Percentiles rank a stretch among this genome's conserved stretches.
Conservation (phyloP, 352 stramenopile genomes). For the Globisporangium abappressorium region DNA sequence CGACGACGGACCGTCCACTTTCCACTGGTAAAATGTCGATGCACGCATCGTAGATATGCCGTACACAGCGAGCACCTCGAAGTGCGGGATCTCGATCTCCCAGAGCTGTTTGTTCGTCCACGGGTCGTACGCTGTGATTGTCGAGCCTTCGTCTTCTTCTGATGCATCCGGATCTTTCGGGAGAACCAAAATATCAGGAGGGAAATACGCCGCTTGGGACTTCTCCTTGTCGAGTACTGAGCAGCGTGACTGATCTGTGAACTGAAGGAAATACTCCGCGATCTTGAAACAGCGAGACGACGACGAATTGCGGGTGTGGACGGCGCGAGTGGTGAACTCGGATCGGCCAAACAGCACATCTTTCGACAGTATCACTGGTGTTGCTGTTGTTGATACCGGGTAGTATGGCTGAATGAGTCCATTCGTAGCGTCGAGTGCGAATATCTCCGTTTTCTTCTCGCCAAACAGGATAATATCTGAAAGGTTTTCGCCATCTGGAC, state of each 20-base stretch:
- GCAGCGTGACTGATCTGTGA: constrained; percentile 54
- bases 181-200: constrained; percentile 56
- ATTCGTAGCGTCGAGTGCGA: constrained; percentile 60
- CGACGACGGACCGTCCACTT: constrained; percentile 64
- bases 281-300: constrained; percentile 73
- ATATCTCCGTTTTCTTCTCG: constrained; percentile 74
- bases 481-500: constrained; percentile 20
- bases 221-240: constrained; percentile 23
- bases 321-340: constrained; percentile 64
- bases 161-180: constrained; percentile 48
- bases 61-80: constrained; percentile 71
- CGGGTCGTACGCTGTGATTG: constrained; percentile 68
- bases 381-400: constrained; percentile 21
- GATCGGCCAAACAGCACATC: constrained; percentile 71
- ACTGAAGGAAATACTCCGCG: constrained; percentile 82
- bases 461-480: constrained; percentile 73
- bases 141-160: constrained; percentile 59
- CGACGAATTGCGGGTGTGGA: constrained; percentile 60
- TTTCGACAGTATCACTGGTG: constrained; percentile 19
- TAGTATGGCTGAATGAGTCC: constrained; percentile 55
- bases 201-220: constrained; percentile 12
- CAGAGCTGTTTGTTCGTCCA: constrained; percentile 69
- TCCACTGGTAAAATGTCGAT: constrained; percentile 70
- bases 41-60: constrained; percentile 50
- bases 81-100: constrained; percentile 66